phyloP scores from a whole-genome alignment of 2,329 filamentous ascomycete genomes.

The Fusarium sp. region DNA sequence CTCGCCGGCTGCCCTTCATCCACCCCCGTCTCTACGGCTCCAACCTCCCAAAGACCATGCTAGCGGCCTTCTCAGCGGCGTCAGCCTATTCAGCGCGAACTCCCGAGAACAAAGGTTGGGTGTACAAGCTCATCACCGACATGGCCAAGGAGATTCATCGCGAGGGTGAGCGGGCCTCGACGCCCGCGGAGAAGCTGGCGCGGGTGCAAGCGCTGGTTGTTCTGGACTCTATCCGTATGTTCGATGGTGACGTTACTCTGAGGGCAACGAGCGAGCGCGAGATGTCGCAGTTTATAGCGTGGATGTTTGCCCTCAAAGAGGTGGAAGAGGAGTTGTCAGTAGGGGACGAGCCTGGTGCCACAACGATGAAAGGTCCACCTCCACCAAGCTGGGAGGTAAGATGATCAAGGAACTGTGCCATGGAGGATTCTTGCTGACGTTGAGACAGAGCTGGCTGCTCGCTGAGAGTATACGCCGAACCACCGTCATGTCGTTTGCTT shows the following conservation, averaged over 20 bases:
- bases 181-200: conserved; percentile 53
- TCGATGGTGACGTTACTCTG: conserved; percentile 56
- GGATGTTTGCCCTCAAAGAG: conserved; percentile 50
- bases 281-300: conserved; percentile 48
- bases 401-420: not conserved
- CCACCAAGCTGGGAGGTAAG: conserved; percentile 57
- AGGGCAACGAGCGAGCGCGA: conserved; percentile 55
- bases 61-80: conserved; percentile 54
- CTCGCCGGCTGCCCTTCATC: conserved; percentile 54
- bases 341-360: conserved; percentile 32
- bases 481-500: conserved; percentile 47
- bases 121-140: conserved; percentile 53
- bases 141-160: conserved; percentile 51
- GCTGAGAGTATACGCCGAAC: conserved; percentile 56
- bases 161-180: conserved; percentile 47
- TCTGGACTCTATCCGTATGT: conserved; percentile 55
- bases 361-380: conserved; percentile 45
- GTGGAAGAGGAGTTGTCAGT: conserved; percentile 50
- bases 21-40: conserved; percentile 56
- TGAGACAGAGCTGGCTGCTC: conserved; percentile 53
- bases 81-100: conserved; percentile 53
- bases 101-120: conserved; percentile 51
- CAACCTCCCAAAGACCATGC: conserved; percentile 52
- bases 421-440: not conserved
- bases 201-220: conserved; percentile 56